Evolutionary conservation across 78 protist species (phyloP).

Genomic region (Protostelium mycophagum): DNA sequence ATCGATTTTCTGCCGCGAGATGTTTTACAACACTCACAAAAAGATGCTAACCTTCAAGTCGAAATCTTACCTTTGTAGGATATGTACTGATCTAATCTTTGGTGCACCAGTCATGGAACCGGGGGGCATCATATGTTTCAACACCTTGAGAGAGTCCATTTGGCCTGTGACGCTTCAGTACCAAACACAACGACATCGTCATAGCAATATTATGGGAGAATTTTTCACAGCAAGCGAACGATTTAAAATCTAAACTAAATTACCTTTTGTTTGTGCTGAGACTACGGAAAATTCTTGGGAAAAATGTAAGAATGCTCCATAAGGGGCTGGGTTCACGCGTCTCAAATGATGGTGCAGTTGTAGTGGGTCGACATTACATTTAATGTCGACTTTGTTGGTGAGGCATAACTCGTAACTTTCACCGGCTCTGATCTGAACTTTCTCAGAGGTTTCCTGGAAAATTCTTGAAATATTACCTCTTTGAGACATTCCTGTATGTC

Average conservation of each 20-base stretch:
- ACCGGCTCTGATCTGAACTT: constrained; percentile 1
- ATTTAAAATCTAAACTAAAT: too few relatives aligned
- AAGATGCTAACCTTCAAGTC: not conserved
- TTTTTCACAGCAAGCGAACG: not conserved
- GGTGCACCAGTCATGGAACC: constrained; percentile 85
- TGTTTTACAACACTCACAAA: constrained; percentile 2
- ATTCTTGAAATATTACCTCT: not conserved
- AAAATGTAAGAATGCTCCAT: constrained; percentile 19
- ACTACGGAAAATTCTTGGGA: not conserved
- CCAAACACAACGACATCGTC: too few relatives aligned
- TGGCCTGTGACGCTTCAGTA: not conserved
- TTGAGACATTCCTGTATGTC: not conserved
- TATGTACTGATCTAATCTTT: constrained; percentile 38
- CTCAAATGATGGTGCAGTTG: constrained; percentile 27
- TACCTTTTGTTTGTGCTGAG: too few relatives aligned
- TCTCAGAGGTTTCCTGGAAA: not conserved
- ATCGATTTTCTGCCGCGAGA: not conserved
- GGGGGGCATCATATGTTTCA: constrained; percentile 3
- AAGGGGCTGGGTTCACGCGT: constrained; percentile 63
- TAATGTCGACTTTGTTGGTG: constrained; percentile 31
- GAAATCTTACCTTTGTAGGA: constrained; percentile 24
- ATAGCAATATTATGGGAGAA: too few relatives aligned
- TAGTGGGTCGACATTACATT: constrained; percentile 11
- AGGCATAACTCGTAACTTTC: constrained; percentile 78
- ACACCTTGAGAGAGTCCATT: not conserved